Evolutionary conservation across 768 basidiomycete species (phyloP).

Genomic region (Xerocomus brunneocitrinus): DNA sequence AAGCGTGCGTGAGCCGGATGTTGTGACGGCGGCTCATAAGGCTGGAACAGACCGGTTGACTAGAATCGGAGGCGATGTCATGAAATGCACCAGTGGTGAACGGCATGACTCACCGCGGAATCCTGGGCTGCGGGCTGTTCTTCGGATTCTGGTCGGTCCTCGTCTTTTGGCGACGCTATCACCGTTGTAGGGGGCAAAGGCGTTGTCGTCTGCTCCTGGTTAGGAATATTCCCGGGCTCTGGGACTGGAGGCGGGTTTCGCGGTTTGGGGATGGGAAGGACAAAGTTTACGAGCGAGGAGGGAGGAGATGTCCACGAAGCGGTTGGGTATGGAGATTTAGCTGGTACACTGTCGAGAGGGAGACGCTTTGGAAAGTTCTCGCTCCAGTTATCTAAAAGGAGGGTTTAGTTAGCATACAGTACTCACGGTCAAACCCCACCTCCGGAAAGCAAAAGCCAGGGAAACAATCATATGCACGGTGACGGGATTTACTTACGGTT

Average conservation of each 20-base stretch:
- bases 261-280: slow-evolving; percentile 22
- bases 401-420: background rate
- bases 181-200: background rate
- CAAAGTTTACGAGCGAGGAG: slow-evolving; percentile 16
- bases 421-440: background rate
- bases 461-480: background rate
- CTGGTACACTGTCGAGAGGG: slow-evolving; percentile 9
- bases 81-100: background rate
- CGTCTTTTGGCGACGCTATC: background rate
- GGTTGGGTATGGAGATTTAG: slow-evolving; percentile 24
- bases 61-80: background rate
- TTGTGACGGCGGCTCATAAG: slow-evolving; percentile 23
- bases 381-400: slow-evolving; percentile 23
- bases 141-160: background rate
- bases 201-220: background rate
- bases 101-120: slow-evolving; percentile 2
- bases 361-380: slow-evolving; percentile 17
- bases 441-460: background rate
- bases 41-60: slow-evolving; percentile 18
- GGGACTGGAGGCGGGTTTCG: background rate
- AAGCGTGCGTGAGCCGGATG: slow-evolving; percentile 14
- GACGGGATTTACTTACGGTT: slow-evolving; percentile 20
- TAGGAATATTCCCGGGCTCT: background rate
- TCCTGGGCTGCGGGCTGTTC: background rate
- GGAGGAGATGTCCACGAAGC: slow-evolving; percentile 23